phyloP scores from a whole-genome alignment of 2,329 filamentous ascomycete genomes.

The Hysterium pulicare region DNA sequence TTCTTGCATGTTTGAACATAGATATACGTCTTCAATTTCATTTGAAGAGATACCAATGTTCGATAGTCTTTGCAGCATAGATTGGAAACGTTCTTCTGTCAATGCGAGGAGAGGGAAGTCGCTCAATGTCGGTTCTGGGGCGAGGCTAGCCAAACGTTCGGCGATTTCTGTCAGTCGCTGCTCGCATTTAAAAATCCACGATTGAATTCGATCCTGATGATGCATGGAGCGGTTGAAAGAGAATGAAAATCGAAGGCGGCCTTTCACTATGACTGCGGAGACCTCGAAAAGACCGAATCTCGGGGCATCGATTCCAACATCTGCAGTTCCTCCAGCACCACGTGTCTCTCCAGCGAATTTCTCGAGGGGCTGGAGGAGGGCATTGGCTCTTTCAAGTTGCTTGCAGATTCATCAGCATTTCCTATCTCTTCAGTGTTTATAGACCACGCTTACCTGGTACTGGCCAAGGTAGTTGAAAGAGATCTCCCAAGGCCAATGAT shows the following conservation, averaged over 20 bases:
- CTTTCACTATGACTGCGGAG: slow-evolving; percentile 48
- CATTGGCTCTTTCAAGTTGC: slow-evolving; percentile 44
- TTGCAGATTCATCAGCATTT: slow-evolving; percentile 39
- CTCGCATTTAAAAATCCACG: slow-evolving; percentile 43
- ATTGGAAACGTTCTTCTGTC: slow-evolving; percentile 41
- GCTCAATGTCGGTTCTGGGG: slow-evolving; percentile 38
- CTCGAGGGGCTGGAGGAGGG: slow-evolving; percentile 42
- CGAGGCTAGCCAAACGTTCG: slow-evolving; percentile 20
- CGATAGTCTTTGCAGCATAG: slow-evolving; percentile 39
- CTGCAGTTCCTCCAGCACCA: slow-evolving; percentile 44
- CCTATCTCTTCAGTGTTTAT: too few species aligned
- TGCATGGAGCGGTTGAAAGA: slow-evolving; percentile 50
- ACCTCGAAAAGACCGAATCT: slow-evolving; percentile 53
- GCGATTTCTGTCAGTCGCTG: slow-evolving; percentile 30
- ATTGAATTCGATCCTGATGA: slow-evolving; percentile 42
- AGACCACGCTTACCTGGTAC: slow-evolving; percentile 48
- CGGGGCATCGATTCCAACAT: slow-evolving; percentile 43
- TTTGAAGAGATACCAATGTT: slow-evolving; percentile 33
- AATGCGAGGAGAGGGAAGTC: slow-evolving; percentile 47
- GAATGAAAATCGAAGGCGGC: slow-evolving; percentile 48
- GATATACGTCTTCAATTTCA: slow-evolving; percentile 41
- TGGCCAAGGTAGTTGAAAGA: slow-evolving; percentile 57
- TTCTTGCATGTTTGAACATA: slow-evolving; percentile 33
- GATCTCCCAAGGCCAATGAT: slow-evolving; percentile 52
- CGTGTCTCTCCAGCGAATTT: slow-evolving; percentile 47